Evolutionary conservation across 495 filamentous ascomycete species (phyloP).

Genomic region (Daldinia loculata): DNA sequence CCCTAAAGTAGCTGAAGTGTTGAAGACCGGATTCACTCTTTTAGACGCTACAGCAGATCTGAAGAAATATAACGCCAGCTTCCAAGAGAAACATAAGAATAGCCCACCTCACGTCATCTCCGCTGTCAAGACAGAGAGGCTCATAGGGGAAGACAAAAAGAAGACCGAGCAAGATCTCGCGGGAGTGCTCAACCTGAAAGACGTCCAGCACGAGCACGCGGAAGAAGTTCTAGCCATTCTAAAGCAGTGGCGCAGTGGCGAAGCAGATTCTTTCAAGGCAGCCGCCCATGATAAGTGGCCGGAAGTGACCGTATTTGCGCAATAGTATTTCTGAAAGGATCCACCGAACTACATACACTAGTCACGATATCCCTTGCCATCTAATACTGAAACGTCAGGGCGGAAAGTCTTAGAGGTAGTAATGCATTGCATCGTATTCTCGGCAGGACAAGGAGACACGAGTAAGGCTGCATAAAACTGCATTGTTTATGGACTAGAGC

Average conservation of each 20-base stretch:
- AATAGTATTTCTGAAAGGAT: background rate
- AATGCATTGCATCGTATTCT: constrained; percentile 25
- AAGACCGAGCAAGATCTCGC: constrained; percentile 69
- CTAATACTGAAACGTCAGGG: background rate
- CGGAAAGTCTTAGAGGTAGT: background rate
- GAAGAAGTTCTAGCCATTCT: constrained; percentile 66
- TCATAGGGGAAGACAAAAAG: constrained; percentile 65
- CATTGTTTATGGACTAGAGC: constrained; percentile 1
- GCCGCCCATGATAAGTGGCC: constrained; percentile 77
- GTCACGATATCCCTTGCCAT: constrained; percentile 1
- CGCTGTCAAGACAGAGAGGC: constrained; percentile 65
- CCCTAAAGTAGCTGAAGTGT: constrained; percentile 67
- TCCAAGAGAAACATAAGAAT: constrained; percentile 66
- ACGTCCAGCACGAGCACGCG: constrained; percentile 68
- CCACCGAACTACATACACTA: background rate
- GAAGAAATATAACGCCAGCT: constrained; percentile 73
- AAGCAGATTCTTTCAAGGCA: constrained; percentile 65
- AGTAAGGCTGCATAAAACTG: constrained; percentile 25
- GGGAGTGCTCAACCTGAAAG: constrained; percentile 62
- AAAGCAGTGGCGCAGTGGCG: constrained; percentile 65
- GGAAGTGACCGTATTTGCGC: constrained; percentile 68
- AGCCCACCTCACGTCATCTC: constrained; percentile 71
- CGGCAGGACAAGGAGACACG: constrained; percentile 10
- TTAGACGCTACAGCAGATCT: constrained; percentile 67
- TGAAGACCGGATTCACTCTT: constrained; percentile 71